These are phyloP conservation scores for Musa schizocarpa DNA, from an alignment of 176 grass and related monocot genomes.

Conservation along the genomic window DNA sequence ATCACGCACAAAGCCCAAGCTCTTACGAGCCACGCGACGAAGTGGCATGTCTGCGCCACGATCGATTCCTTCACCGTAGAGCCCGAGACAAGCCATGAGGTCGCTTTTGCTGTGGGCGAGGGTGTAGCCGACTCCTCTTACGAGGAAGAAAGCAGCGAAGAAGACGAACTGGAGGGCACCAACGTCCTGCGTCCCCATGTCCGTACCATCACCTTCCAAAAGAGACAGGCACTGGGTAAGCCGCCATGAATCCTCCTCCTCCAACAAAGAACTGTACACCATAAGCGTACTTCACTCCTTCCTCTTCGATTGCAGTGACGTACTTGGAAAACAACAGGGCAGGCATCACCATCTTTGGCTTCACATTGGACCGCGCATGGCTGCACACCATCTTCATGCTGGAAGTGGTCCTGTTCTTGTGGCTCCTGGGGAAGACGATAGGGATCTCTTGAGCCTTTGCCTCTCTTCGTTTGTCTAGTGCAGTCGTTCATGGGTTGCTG, in stretches of 20 bases:
- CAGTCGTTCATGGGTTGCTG: not conserved
- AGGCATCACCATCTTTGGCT: conserved; percentile 86
- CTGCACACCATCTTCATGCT: conserved; percentile 90
- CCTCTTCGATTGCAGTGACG: conserved; percentile 40
- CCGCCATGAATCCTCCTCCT: too few species aligned
- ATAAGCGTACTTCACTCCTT: not conserved
- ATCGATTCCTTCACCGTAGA: conserved; percentile 29
- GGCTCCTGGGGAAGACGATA: conserved; percentile 77
- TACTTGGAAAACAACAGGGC: conserved; percentile 97
- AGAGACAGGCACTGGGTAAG: conserved; percentile 83
- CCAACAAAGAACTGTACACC: too few species aligned
- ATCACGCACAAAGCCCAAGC: conserved; percentile 94
- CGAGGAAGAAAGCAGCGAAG: conserved; percentile 34
- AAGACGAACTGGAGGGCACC: conserved; percentile 72
- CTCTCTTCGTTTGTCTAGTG: not conserved
- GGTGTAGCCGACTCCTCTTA: conserved; percentile 21
- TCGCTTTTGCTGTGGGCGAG: conserved; percentile 3
- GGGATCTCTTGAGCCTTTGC: conserved; percentile 51
- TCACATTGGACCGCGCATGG: conserved; percentile 75
- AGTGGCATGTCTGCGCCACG: conserved; percentile 96
- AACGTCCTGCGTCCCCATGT: conserved; percentile 29
- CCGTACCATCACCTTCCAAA: conserved; percentile 69
- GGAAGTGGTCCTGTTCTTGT: conserved; percentile 76
- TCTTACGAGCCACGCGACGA: conserved; percentile 71
- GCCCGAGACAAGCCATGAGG: conserved; percentile 3